These are phyloP conservation scores for Mitragyna speciosa DNA, from an alignment of 257 asterid genomes.

Conservation along the genomic window DNA sequence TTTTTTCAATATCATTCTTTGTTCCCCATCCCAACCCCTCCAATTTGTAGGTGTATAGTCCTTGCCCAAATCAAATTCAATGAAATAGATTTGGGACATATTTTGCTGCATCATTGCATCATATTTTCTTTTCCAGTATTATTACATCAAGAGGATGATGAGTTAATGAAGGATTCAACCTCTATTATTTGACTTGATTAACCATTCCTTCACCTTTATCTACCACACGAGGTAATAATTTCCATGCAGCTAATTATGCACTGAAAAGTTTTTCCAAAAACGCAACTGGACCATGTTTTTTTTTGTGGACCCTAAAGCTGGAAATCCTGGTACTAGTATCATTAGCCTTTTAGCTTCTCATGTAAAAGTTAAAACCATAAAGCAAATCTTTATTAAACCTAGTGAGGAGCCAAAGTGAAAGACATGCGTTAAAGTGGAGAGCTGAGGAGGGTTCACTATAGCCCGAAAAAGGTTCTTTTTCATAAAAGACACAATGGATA, in stretches of 20 bases:
- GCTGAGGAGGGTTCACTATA: neutral
- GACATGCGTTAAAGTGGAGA: neutral
- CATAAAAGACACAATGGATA: neutral
- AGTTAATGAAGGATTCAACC: neutral
- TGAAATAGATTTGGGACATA: neutral
- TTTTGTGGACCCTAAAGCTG: neutral
- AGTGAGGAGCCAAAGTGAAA: neutral
- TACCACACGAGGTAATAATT: too few species aligned
- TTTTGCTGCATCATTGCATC: neutral
- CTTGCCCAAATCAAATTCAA: neutral
- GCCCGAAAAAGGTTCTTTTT: neutral
- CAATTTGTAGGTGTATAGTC: neutral
- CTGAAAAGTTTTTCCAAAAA: neutral
- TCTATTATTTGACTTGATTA: too few species aligned
- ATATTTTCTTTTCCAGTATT: neutral
- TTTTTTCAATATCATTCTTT: too few species aligned
- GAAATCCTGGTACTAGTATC: neutral
- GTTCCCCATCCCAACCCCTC: neutral
- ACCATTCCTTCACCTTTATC: too few species aligned
- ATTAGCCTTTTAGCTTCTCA: slow-evolving; percentile 5
- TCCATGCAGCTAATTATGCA: neutral
- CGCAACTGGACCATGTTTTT: neutral
- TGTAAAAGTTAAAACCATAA: neutral
- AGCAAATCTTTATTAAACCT: neutral
- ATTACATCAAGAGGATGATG: neutral